These are phyloP conservation scores for Magnusiomyces sp. DNA, from an alignment of 1,139 yeast genomes.

Conservation along the genomic window DNA sequence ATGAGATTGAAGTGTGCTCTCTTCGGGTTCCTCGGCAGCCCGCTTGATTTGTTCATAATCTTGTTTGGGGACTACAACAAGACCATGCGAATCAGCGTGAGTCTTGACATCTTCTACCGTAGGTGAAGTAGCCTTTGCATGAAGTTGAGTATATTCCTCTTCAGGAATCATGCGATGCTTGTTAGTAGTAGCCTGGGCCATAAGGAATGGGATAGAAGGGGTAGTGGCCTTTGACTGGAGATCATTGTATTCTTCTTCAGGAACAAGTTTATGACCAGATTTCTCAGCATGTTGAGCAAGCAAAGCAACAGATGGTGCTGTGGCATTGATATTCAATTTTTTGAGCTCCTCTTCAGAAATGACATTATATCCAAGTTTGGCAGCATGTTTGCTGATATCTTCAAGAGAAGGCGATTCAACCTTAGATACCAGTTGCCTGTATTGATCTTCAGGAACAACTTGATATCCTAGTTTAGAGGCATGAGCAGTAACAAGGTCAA, in stretches of 20 bases:
- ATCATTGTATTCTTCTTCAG: constrained; percentile 26
- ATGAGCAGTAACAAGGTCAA: constrained; percentile 19
- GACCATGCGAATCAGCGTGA: constrained; percentile 4
- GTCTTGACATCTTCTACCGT: constrained; percentile 3
- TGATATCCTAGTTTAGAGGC: constrained; percentile 26
- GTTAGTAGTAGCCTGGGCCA: background rate
- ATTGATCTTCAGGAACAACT: constrained; percentile 22
- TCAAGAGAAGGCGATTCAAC: constrained; percentile 9
- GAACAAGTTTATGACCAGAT: constrained; percentile 9
- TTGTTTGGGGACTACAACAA: constrained; percentile 16
- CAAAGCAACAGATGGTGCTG: constrained; percentile 5
- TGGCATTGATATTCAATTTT: constrained; percentile 15
- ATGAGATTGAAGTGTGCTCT: constrained; percentile 9
- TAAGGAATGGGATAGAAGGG: constrained; percentile 1
- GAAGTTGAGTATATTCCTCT: constrained; percentile 5
- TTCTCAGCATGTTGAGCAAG: constrained; percentile 1
- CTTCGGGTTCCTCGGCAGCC: constrained; percentile 11
- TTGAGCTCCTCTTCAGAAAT: constrained; percentile 19
- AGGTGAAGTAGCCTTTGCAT: constrained; percentile 7
- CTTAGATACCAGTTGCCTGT: constrained; percentile 15
- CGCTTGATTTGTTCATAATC: constrained; percentile 22
- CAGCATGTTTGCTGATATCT: constrained; percentile 8
- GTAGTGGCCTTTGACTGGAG: constrained; percentile 3
- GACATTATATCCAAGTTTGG: constrained; percentile 8
- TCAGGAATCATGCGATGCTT: constrained; percentile 6